A percentile compares a stretch with the other conserved stretches of the same genome.
These are phyloP conservation scores for Rhododendron henanense DNA, from an alignment of 148 eudicot species.

Conservation along the genomic window DNA sequence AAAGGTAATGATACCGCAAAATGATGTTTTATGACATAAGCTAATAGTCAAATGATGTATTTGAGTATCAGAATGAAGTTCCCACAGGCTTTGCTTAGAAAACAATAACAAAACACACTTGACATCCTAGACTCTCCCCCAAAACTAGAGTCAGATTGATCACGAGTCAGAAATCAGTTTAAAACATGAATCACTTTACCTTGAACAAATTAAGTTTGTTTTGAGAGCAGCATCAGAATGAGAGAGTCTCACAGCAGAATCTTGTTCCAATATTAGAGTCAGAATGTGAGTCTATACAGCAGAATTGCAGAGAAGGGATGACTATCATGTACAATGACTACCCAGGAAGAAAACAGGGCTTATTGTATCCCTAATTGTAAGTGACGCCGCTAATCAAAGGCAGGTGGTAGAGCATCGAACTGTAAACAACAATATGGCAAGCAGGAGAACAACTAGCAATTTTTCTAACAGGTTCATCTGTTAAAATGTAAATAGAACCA, in stretches of 20 bases:
- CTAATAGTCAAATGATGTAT: not conserved
- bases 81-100: not conserved
- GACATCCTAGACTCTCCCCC: not conserved
- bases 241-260: not conserved
- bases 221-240: not conserved
- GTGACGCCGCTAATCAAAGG: no score
- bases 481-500: not conserved
- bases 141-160: not conserved
- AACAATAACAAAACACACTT: no score
- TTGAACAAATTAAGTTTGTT: not conserved
- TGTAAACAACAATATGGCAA: not conserved
- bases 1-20: not conserved
- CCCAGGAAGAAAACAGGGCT: not conserved
- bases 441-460: not conserved
- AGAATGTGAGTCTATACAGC: not conserved
- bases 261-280: not conserved
- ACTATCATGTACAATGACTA: not conserved
- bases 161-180: not conserved
- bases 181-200: not conserved
- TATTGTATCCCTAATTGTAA: not conserved
- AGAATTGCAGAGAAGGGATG: not conserved
- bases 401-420: not conserved
- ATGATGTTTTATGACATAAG: not conserved
- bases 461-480: not conserved
- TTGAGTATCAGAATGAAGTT: not conserved